A percentile compares a stretch with the other conserved stretches of the same genome.
phyloP scores from a whole-genome alignment of 495 filamentous ascomycete genomes.

The Saxispiralis lemnorum region DNA sequence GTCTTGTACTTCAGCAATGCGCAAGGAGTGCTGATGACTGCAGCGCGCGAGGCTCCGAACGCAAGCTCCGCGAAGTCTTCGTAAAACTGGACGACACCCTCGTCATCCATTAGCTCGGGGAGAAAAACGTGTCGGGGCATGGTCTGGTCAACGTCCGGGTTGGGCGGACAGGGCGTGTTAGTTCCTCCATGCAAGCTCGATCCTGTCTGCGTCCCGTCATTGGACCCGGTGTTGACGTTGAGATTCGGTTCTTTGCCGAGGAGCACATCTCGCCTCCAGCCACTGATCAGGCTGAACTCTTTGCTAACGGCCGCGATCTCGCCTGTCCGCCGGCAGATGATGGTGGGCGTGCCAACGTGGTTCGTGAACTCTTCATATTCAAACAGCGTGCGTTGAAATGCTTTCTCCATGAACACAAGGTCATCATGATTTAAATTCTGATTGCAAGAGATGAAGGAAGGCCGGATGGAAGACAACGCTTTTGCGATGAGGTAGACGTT shows the following conservation, averaged over 20 bases:
- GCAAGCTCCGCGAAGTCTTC: conserved; percentile 85
- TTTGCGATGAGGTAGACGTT: conserved; percentile 66
- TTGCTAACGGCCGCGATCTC: conserved; percentile 85
- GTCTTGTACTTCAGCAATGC: conserved; percentile 82
- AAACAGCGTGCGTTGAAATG: conserved; percentile 78
- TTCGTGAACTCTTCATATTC: conserved; percentile 88
- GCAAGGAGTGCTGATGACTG: conserved; percentile 58
- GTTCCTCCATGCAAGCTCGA: conserved; percentile 22
- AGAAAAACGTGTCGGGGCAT: conserved; percentile 63
- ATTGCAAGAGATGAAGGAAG: conserved; percentile 78
- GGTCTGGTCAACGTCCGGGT: conserved; percentile 7
- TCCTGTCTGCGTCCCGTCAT: conserved; percentile 18
- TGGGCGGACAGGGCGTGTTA: conserved; percentile 29
- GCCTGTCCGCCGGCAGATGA: conserved; percentile 80
- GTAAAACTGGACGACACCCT: conserved; percentile 84
- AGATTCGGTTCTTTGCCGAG: conserved; percentile 75
- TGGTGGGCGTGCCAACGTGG: conserved; percentile 68
- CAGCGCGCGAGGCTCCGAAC: conserved; percentile 72
- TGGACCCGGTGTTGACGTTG: conserved; percentile 58
- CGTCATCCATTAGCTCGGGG: conserved; percentile 82
- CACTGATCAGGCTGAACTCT: conserved; percentile 83
- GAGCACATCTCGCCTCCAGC: conserved; percentile 83
- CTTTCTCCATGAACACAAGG: conserved; percentile 92
- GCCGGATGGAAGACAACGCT: conserved; percentile 72
- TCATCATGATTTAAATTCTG: conserved; percentile 68